Evolutionary conservation across 2,329 filamentous ascomycete species (phyloP).

Genomic region (Fusarium lyarnte): DNA sequence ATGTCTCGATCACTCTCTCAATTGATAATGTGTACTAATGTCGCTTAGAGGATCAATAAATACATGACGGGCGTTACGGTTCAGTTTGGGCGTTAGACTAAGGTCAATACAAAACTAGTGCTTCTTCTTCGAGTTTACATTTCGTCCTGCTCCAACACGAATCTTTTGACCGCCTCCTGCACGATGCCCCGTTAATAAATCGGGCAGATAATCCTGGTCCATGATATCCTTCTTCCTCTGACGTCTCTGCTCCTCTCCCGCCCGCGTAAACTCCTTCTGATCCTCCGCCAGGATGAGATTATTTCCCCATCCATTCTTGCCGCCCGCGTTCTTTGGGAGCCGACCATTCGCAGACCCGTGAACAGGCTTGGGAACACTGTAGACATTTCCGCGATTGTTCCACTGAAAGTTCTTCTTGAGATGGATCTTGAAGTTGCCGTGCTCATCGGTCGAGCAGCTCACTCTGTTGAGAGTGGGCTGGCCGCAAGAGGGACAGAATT

Average conservation of each 20-base stretch:
- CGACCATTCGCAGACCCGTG: conserved; percentile 84
- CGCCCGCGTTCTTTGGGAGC: conserved; percentile 72
- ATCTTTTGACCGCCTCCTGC: conserved; percentile 71
- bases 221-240: conserved; percentile 82
- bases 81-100: conserved; percentile 32
- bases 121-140: conserved; percentile 82
- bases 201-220: conserved; percentile 93
- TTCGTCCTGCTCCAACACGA: conserved; percentile 84
- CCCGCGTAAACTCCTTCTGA: conserved; percentile 87
- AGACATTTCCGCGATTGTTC: conserved; percentile 93
- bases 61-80: conserved; percentile 31
- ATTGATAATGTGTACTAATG: not conserved
- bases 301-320: conserved; percentile 87
- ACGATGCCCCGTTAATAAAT: conserved; percentile 83
- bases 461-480: conserved; percentile 87
- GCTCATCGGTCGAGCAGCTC: conserved; percentile 82
- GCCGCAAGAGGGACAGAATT: conserved; percentile 93
- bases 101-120: conserved; percentile 48
- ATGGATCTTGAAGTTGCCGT: conserved; percentile 85
- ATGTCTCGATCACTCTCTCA: conserved; percentile 23
- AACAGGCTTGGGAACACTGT: conserved; percentile 90
- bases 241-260: conserved; percentile 70
- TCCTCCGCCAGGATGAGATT: conserved; percentile 90
- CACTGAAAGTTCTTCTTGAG: conserved; percentile 95
- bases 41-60: conserved; percentile 36